Evolutionary conservation across 2,329 filamentous ascomycete genomes (phyloP), one percentile per base, ranked within the genome.

Genomic region (Rhytidhysteron rufulum): DNA sequence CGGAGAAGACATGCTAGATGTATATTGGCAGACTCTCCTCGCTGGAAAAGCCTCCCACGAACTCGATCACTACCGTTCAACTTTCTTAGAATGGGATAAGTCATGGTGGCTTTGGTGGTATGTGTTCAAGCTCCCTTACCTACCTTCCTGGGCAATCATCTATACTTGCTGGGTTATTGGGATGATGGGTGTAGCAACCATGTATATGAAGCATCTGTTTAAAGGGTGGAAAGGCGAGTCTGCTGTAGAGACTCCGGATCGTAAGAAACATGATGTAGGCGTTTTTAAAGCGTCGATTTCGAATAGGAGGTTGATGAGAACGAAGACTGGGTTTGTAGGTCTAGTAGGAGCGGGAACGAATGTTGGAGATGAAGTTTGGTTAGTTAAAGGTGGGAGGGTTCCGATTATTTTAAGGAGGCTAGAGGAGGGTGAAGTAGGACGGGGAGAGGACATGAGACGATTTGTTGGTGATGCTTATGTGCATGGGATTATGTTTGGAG

Each of bases 401-500:
- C 35, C 35, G 13, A 8, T 37, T 30, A 16, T 37, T 3, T 16
- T 37, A 9, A n/a, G 35, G n/a, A n/a, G 31, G 9, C 10, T 16
- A 10, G 11, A 33, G 31, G 18, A 19, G n/a, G 18, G 15, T 16
- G 22, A 16, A 9, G 2, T 11, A n/a, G 13, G n/a, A 22, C 10
- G 9, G 10, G 24, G 11, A 10, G 15, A n/a, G 9, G 35, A 20
- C 13, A 16, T 13, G 35, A 15, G 18, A 13, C n/a, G 10, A 10
- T 30, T 37, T 19, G 35, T 37, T 29, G 35, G 35, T 22, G 35
- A 37, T 30, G 20, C 25, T 15, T 37, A 37, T 19, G 25, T 37
- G 9, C 35, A 37, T 37, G 35, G 35, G 16, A 30, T 37, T 10
- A 37, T 37, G 35, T 37, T 25, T 18, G 35, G 35, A 5, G 35